Evolutionary conservation across 306 rosid genomes (phyloP).

Genomic region (Lablab purpureus): DNA sequence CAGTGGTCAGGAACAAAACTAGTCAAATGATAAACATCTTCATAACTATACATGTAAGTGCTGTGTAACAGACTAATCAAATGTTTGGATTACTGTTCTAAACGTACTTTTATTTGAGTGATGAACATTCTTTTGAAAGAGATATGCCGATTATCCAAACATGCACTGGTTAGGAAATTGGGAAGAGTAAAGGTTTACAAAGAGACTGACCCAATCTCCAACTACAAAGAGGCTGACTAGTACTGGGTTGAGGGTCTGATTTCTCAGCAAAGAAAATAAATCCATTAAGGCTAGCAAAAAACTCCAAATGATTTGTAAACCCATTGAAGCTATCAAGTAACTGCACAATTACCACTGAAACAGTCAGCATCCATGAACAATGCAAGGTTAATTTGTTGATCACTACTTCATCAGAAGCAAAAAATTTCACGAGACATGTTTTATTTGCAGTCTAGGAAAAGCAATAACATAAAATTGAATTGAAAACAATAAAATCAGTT

Average conservation of each 20-base stretch:
- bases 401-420: slow-evolving; percentile 5
- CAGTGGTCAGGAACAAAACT: slow-evolving; percentile 6
- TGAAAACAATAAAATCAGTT: background rate
- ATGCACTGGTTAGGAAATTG: background rate
- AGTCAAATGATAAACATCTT: slow-evolving; percentile 20
- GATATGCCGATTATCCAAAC: background rate
- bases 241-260: slow-evolving; percentile 67
- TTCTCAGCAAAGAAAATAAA: slow-evolving; percentile 71
- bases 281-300: slow-evolving; percentile 71
- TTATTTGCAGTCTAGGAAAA: background rate
- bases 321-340: slow-evolving; percentile 86
- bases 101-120: background rate
- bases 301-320: slow-evolving; percentile 88
- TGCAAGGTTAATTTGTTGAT: background rate
- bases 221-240: slow-evolving; percentile 80
- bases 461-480: background rate
- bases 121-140: background rate
- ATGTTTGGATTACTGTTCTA: background rate
- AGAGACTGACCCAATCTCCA: slow-evolving; percentile 91
- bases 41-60: background rate
- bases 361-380: slow-evolving; percentile 12
- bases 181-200: slow-evolving; percentile 20
- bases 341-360: slow-evolving; percentile 55
- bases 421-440: slow-evolving; percentile 18
- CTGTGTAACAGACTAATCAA: background rate